Evolutionary conservation across 225 moss, liverwort and hornwort species (phyloP).

Genomic region (Anthoceros angustus): DNA sequence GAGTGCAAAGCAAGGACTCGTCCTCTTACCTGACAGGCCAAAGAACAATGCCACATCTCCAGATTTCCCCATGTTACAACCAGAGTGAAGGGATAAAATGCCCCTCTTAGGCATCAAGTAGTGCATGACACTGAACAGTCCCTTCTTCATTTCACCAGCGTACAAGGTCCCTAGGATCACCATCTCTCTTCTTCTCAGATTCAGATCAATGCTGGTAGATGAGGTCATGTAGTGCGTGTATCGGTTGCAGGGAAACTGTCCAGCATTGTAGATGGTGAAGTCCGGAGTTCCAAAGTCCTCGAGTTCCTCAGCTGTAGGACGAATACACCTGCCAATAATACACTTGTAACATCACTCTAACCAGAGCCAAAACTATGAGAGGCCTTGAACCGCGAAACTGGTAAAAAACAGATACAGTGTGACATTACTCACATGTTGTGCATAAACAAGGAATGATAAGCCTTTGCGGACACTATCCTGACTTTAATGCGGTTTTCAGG

Average conservation of each 20-base stretch:
- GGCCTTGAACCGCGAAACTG: neutral
- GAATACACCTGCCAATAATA: slow-evolving; percentile 55
- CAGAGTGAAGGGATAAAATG: slow-evolving; percentile 98
- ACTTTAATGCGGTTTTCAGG: slow-evolving; percentile 85
- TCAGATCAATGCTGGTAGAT: slow-evolving; percentile 88
- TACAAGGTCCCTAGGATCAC: slow-evolving; percentile 99
- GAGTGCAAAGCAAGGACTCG: neutral
- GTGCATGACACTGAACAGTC: slow-evolving; percentile 99
- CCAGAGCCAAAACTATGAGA: neutral
- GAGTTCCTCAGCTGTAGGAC: slow-evolving; percentile 9
- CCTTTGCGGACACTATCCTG: slow-evolving; percentile 89
- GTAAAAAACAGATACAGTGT: neutral
- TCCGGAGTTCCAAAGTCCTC: slow-evolving; percentile 99
- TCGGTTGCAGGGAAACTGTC: slow-evolving; percentile 3
- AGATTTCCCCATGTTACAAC: slow-evolving; percentile 98
- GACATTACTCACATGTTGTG: slow-evolving; percentile 81
- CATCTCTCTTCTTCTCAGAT: slow-evolving; percentile 99
- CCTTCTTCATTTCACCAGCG: slow-evolving; percentile 99
- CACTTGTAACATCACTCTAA: slow-evolving; percentile 20
- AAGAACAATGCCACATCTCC: slow-evolving; percentile 99
- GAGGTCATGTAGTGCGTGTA: slow-evolving; percentile 1
- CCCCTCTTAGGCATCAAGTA: slow-evolving; percentile 99
- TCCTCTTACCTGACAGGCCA: slow-evolving; percentile 96
- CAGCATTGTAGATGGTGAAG: slow-evolving; percentile 55
- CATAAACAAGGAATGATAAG: slow-evolving; percentile 96